A percentile compares a stretch with the other conserved stretches of the same genome.
phyloP scores from a whole-genome alignment of 768 basidiomycete species.

The Lactarius indigo region DNA sequence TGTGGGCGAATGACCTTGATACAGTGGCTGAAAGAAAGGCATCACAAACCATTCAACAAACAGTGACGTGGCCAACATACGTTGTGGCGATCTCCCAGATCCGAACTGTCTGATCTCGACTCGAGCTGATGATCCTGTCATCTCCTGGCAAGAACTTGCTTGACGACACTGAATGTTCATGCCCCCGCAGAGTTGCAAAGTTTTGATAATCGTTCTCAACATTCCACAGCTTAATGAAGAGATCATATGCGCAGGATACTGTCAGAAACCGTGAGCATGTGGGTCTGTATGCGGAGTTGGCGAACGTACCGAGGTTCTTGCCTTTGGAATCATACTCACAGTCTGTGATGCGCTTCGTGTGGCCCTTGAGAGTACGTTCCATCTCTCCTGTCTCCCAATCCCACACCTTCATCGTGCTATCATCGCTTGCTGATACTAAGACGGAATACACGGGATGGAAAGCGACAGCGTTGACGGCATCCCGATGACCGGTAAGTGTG shows the following conservation, averaged over 20 bases:
- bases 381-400: conserved; percentile 62
- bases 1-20: conserved; percentile 49
- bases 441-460: conserved; percentile 55
- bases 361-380: conserved; percentile 56
- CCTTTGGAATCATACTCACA: conserved; percentile 57
- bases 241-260: conserved; percentile 58
- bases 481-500: conserved; percentile 46
- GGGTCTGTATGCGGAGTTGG: not conserved
- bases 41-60: not conserved
- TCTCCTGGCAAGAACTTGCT: conserved; percentile 53
- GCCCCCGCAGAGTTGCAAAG: conserved; percentile 50
- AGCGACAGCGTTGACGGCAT: conserved; percentile 45
- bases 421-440: conserved; percentile 52
- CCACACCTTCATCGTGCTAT: conserved; percentile 56
- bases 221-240: conserved; percentile 58
- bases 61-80: conserved; percentile 32
- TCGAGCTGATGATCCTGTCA: conserved; percentile 49
- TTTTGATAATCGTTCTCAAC: conserved; percentile 54
- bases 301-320: conserved; percentile 41
- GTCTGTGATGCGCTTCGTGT: conserved; percentile 55
- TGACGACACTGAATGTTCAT: conserved; percentile 56
- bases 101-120: conserved; percentile 51
- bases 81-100: conserved; percentile 56
- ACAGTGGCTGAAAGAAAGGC: conserved; percentile 41
- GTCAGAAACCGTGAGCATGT: not conserved